Evolutionary conservation across 2,329 filamentous ascomycete species (phyloP).

Genomic region (Clarireedia paspali): DNA sequence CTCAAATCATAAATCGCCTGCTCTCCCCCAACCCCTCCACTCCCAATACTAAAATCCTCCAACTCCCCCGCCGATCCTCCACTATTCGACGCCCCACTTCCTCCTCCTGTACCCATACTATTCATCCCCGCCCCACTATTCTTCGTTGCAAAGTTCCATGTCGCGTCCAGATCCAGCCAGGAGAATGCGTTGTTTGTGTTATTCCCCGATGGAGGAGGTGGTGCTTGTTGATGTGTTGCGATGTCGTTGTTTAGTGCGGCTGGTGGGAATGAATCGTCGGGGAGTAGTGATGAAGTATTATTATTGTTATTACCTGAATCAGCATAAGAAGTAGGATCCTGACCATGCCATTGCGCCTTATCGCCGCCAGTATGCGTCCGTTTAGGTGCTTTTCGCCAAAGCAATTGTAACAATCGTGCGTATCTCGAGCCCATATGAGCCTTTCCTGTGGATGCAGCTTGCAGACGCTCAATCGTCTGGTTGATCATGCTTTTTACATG

Average conservation of each 20-base stretch:
- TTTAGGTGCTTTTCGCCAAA: conserved; percentile 42
- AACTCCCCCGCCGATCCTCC: conserved; percentile 15
- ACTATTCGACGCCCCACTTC: conserved; percentile 2
- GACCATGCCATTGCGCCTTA: not conserved
- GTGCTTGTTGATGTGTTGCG: not conserved
- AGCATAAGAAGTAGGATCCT: not conserved
- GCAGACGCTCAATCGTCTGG: conserved; percentile 51
- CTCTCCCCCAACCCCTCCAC: conserved; percentile 4
- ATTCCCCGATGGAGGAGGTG: not conserved
- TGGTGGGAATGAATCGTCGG: not conserved
- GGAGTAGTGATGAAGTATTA: not conserved
- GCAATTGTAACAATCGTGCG: conserved; percentile 49
- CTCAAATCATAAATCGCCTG: conserved; percentile 9
- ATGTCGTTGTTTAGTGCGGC: not conserved
- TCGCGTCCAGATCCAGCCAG: conserved; percentile 27
- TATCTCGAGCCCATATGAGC: conserved; percentile 56
- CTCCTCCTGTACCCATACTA: not conserved
- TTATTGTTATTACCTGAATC: not conserved
- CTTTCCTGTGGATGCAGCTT: conserved; percentile 47
- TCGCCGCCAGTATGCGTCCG: not conserved
- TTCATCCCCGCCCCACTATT: conserved; percentile 13
- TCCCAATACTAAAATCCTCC: conserved; percentile 10
- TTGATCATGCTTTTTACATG: conserved; percentile 50
- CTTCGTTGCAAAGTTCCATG: conserved; percentile 28
- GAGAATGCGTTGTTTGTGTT: conserved; percentile 14